A percentile compares a stretch with the other conserved stretches of the same genome.
Evolutionary conservation across 768 basidiomycete species (phyloP).

Genomic region (Phaeolepiota aurea): DNA sequence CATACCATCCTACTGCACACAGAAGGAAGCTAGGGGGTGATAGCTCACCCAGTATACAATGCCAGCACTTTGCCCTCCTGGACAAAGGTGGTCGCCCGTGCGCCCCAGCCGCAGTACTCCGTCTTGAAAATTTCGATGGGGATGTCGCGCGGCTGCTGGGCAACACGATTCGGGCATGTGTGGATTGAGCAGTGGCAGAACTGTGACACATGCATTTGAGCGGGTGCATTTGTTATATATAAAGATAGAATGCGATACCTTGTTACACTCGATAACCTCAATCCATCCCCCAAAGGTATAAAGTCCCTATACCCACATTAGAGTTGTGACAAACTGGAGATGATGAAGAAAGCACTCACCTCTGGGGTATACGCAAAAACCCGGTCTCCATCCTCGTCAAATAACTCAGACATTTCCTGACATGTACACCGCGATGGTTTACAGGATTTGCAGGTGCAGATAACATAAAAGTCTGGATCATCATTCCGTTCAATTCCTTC

Average conservation of each 20-base stretch:
- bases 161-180: conserved; percentile 51
- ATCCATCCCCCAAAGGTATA: conserved; percentile 37
- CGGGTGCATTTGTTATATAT: background rate
- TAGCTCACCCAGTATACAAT: conserved; percentile 60
- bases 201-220: too few species aligned
- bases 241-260: conserved; percentile 23
- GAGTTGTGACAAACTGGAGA: background rate
- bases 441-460: conserved; percentile 36
- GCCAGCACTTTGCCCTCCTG: conserved; percentile 54
- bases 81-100: conserved; percentile 33
- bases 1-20: background rate
- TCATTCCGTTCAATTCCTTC: conserved; percentile 6
- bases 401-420: conserved; percentile 33
- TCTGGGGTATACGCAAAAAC: conserved; percentile 36
- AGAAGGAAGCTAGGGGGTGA: background rate
- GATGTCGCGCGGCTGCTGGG: conserved; percentile 47
- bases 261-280: conserved; percentile 62
- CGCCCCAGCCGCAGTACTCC: conserved; percentile 53
- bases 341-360: conserved; percentile 13
- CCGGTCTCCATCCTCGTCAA: conserved; percentile 16
- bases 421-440: conserved; percentile 34
- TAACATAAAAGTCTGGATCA: conserved; percentile 24
- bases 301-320: conserved; percentile 28
- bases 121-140: conserved; percentile 66
- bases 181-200: conserved; percentile 31